A percentile compares a stretch with the other conserved stretches of the same genome.
phyloP scores from a whole-genome alignment of 1,139 yeast genomes.

The Eremothecium coryli region DNA sequence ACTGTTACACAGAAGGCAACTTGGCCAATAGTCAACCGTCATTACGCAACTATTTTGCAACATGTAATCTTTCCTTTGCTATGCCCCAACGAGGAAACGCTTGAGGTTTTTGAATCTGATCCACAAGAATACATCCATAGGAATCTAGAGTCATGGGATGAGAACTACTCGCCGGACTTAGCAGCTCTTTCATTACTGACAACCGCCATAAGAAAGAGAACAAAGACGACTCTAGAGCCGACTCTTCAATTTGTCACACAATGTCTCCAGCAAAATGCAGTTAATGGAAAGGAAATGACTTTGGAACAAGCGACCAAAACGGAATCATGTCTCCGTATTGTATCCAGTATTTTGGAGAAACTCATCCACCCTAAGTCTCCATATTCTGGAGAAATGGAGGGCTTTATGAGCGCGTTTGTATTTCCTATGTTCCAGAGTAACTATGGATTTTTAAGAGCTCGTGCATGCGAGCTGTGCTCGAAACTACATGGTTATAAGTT shows the following conservation, averaged over 20 bases:
- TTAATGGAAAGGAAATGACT: slow-evolving; percentile 33
- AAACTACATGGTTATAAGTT: slow-evolving; percentile 61
- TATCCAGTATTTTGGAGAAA: slow-evolving; percentile 61
- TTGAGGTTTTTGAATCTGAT: slow-evolving; percentile 76
- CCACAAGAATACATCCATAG: slow-evolving; percentile 87
- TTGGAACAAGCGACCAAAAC: slow-evolving; percentile 57
- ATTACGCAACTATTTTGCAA: slow-evolving; percentile 52
- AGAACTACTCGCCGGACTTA: slow-evolving; percentile 55
- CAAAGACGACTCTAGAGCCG: slow-evolving; percentile 50
- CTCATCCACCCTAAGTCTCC: slow-evolving; percentile 50
- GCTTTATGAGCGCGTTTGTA: slow-evolving; percentile 52
- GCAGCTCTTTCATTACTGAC: slow-evolving; percentile 57
- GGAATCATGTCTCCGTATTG: slow-evolving; percentile 73
- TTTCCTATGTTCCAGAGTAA: slow-evolving; percentile 63
- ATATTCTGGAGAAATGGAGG: slow-evolving; percentile 58
- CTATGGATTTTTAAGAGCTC: slow-evolving; percentile 68
- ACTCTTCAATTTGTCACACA: slow-evolving; percentile 58
- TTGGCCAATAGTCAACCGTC: slow-evolving; percentile 66
- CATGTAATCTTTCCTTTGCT: slow-evolving; percentile 75
- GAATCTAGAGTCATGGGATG: slow-evolving; percentile 56
- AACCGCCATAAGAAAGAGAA: slow-evolving; percentile 60
- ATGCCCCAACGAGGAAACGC: slow-evolving; percentile 57
- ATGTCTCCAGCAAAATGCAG: slow-evolving; percentile 38
- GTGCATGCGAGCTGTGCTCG: slow-evolving; percentile 72
- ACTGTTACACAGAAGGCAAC: slow-evolving; percentile 57